These are phyloP conservation scores for Cercophora scortea DNA, from an alignment of 495 filamentous ascomycete species.

Conservation along the genomic window DNA sequence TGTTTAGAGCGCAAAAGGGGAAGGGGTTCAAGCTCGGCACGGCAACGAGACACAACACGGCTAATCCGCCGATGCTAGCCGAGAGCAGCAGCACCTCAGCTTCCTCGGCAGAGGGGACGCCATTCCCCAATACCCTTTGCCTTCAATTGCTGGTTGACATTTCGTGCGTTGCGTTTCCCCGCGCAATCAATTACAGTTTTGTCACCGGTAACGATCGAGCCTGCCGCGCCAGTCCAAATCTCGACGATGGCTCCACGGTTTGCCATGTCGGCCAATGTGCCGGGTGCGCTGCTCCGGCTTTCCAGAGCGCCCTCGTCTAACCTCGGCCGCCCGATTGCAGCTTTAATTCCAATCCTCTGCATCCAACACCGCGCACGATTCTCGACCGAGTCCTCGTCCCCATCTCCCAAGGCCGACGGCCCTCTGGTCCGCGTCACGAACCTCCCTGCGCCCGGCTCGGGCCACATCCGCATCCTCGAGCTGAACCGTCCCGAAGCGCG, in stretches of 20 bases:
- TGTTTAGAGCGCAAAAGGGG: neutral
- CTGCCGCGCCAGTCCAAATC: too few species aligned
- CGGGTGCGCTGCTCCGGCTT: neutral
- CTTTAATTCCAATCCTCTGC: neutral
- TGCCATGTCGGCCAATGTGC: neutral
- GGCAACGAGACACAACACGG: neutral
- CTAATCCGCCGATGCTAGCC: neutral
- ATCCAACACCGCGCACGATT: constrained; percentile 7
- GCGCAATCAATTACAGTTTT: too few species aligned
- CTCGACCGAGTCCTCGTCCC: constrained; percentile 22
- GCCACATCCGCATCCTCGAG: constrained; percentile 79
- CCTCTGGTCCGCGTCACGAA: constrained; percentile 61
- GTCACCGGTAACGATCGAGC: too few species aligned
- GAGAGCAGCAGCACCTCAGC: neutral
- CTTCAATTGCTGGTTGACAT: too few species aligned
- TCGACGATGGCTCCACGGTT: neutral
- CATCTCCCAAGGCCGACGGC: constrained; percentile 3
- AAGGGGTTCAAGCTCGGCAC: neutral
- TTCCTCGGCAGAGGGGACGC: neutral
- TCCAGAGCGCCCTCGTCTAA: neutral
- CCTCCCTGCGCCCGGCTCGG: constrained; percentile 70
- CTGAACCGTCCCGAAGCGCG: constrained; percentile 77
- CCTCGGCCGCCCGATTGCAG: neutral
- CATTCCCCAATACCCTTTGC: neutral
- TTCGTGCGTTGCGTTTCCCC: too few species aligned